These are phyloP conservation scores for Lanmaoa pseudosensibilis DNA, from an alignment of 768 basidiomycete species.

Conservation along the genomic window DNA sequence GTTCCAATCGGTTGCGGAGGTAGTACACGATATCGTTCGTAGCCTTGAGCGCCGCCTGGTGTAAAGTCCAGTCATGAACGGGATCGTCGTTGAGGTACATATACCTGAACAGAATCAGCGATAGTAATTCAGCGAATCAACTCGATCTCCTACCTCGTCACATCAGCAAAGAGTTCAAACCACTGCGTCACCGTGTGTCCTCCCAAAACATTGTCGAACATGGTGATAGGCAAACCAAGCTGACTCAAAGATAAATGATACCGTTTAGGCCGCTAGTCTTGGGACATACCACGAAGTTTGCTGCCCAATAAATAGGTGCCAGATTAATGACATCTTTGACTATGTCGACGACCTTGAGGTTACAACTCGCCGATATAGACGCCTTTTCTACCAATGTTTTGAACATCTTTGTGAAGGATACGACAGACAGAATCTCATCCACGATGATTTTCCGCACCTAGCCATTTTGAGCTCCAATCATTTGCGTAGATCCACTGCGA, in stretches of 20 bases:
- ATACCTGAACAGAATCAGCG: slow-evolving; percentile 31
- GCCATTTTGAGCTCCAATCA: not conserved
- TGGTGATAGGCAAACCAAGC: slow-evolving; percentile 36
- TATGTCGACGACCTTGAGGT: slow-evolving; percentile 49
- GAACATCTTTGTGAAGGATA: slow-evolving; percentile 13
- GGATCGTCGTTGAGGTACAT: slow-evolving; percentile 36
- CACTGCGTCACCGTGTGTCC: slow-evolving; percentile 43
- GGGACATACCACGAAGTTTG: slow-evolving; percentile 51
- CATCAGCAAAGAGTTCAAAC: slow-evolving; percentile 49
- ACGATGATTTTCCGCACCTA: slow-evolving; percentile 18
- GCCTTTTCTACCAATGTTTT: slow-evolving; percentile 9
- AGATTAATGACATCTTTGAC: slow-evolving; percentile 67
- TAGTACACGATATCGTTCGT: slow-evolving; percentile 26
- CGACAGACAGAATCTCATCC: slow-evolving; percentile 10
- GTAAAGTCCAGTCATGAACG: slow-evolving; percentile 34
- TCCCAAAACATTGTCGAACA: slow-evolving; percentile 39
- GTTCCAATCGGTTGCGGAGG: slow-evolving; percentile 25
- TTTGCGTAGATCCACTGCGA: not conserved
- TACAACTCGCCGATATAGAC: slow-evolving; percentile 2
- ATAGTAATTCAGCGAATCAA: not conserved
- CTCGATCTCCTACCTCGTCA: slow-evolving; percentile 31
- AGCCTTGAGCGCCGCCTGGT: slow-evolving; percentile 27
- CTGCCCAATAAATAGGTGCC: slow-evolving; percentile 61
- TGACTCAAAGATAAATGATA: not conserved
- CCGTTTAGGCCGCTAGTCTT: not conserved